Percentiles rank a stretch among this genome's conserved stretches.
Conservation (phyloP, 2,329 filamentous ascomycete species). For the Chaetomium olivaceum region DNA sequence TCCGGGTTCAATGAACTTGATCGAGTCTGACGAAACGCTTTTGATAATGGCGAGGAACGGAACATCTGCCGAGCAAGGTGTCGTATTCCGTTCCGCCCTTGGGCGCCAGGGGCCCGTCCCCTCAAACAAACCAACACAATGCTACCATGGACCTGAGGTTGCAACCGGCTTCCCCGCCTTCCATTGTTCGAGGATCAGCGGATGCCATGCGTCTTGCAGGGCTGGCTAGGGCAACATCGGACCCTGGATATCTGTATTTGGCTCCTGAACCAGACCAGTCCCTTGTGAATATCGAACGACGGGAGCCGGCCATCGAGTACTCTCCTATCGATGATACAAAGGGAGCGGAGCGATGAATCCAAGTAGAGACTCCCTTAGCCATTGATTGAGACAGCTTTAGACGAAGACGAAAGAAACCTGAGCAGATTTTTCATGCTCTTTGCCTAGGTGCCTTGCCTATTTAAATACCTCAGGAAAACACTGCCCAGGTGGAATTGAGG, state of each 20-base stretch:
- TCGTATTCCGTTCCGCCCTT: not conserved
- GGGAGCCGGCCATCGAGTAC: not conserved
- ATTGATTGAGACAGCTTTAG: not conserved
- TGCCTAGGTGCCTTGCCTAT: too few relatives aligned
- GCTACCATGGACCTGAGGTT: slow-evolving; percentile 9
- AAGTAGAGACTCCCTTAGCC: not conserved
- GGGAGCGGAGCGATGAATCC: not conserved
- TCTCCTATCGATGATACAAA: not conserved
- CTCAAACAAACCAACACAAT: slow-evolving; percentile 3
- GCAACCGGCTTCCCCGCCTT: slow-evolving; percentile 13
- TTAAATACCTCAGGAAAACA: not conserved
- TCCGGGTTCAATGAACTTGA: not conserved
- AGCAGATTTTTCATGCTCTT: not conserved
- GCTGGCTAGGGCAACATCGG: slow-evolving; percentile 7
- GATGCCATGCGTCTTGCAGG: slow-evolving; percentile 15
- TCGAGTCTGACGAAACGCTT: not conserved
- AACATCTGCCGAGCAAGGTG: not conserved
- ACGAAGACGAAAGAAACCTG: too few relatives aligned
- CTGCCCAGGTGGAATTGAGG: not conserved
- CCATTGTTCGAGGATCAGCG: not conserved
- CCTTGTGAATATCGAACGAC: not conserved
- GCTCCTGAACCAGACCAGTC: not conserved
- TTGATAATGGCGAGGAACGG: not conserved
- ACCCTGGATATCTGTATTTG: not conserved
- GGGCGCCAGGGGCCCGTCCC: not conserved